phyloP scores from a whole-genome alignment of 2,329 filamentous ascomycete genomes.

The Botrytis cinerea region DNA sequence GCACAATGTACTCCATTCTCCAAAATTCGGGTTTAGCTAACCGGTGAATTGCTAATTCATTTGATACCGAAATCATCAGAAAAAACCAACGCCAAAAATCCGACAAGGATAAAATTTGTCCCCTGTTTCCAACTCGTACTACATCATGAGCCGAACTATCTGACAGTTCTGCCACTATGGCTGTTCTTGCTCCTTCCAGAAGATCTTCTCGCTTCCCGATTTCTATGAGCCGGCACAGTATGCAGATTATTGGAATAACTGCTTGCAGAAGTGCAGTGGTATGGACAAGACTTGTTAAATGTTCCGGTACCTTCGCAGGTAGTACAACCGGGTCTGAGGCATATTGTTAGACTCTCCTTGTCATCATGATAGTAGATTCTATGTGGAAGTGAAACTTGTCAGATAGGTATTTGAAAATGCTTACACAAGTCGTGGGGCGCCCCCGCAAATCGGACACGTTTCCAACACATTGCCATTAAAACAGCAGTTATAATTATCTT shows the following conservation, averaged over 20 bases:
- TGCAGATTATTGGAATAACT: neutral
- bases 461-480: neutral
- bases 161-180: neutral
- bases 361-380: no score
- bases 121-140: neutral
- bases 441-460: conserved; percentile 3
- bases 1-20: neutral
- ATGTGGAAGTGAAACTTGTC: no score
- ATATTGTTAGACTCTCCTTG: neutral
- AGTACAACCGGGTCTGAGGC: neutral
- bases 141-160: neutral
- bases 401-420: neutral
- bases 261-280: neutral
- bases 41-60: neutral
- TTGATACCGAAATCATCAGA: neutral
- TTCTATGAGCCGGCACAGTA: neutral
- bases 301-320: neutral
- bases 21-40: neutral
- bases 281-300: neutral
- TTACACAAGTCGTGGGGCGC: neutral
- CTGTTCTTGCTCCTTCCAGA: neutral
- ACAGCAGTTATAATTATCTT: neutral
- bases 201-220: neutral
- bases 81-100: conserved; percentile 13
- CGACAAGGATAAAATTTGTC: neutral